A percentile compares a stretch with the other conserved stretches of the same genome.
Conservation (phyloP, 2,329 filamentous ascomycete genomes). For the Cladosporium sp. region DNA sequence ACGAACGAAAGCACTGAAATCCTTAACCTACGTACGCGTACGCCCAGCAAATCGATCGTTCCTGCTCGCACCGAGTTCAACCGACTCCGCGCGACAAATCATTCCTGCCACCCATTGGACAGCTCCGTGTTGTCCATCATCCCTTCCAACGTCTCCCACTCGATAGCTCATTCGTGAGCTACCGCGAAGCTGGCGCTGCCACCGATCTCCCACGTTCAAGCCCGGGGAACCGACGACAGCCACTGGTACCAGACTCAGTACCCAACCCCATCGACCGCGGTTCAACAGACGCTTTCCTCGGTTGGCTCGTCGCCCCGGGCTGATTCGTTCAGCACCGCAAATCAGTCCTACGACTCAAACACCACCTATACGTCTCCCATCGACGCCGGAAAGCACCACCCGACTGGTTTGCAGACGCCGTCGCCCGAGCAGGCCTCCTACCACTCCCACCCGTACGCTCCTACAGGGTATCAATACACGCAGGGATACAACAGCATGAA, state of each 20-base stretch:
- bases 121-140: conserved; percentile 8
- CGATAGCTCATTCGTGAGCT: conserved; percentile 30
- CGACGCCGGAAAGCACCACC: conserved; percentile 31
- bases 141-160: neutral
- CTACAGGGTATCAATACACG: conserved; percentile 15
- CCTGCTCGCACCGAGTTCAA: neutral
- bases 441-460: conserved; percentile 15
- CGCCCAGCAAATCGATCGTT: neutral
- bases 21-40: neutral
- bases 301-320: conserved; percentile 71
- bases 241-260: conserved; percentile 13
- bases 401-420: conserved; percentile 68
- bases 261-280: conserved; percentile 10
- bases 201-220: conserved; percentile 77
- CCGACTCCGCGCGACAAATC: neutral
- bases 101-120: conserved; percentile 8
- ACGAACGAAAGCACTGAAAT: conserved; percentile 4
- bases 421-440: conserved; percentile 38
- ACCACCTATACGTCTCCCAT: conserved; percentile 54
- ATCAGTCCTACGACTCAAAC: conserved; percentile 45
- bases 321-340: conserved; percentile 63
- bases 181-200: conserved; percentile 94
- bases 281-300: conserved; percentile 59
- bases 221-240: conserved; percentile 64
- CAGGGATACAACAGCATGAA: conserved; percentile 65